Base-by-base conservation (phyloP, 2,329 filamentous ascomycete genomes). In the Fusarium hainanense region DNA sequence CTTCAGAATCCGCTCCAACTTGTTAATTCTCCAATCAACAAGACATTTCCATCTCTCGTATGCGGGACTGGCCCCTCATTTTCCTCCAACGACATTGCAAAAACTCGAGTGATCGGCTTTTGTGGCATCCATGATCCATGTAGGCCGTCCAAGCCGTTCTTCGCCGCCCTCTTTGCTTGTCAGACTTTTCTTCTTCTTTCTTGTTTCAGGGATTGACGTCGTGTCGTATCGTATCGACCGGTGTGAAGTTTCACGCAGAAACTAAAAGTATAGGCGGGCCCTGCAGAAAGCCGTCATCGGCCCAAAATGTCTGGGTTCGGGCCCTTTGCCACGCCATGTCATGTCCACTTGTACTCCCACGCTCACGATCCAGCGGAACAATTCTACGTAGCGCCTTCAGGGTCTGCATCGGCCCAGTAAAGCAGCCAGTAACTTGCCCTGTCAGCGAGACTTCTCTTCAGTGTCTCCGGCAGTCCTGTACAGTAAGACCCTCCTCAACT, bases 211-310 rank as follows among this genome's bases (percentile, higher is more conserved):
- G 50, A 54, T 69, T 54, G 63, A 44, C 42, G 58, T 47, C 32
- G 50, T 42, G 46, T 64, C 40, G 42, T 46, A 70, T 64, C 40
- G 42, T 46, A 70, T 51, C 23, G 32, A 42, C 49, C 49, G 54
- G 67, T 63, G 63, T 58, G 58, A 55, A 52, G 50, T 32, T 47
- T 54, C 43, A 42, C 21, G 12, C 25, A 41, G 23, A n/a, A 42
- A 52, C 23, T 25, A 10, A n/a, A 42, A n/a, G 34, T 42, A 18
- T 37, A 54, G 21, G 48, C 30, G 58, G 63, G 55, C 44, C 62
- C 43, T 49, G 40, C 34, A 41, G 44, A 65, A 54, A 67, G 64
- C 70, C 68, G 70, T 73, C 65, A 73, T 74, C 71, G 69, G 57
- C 55, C 51, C 54, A 60, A 58, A 40, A 21, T 46, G 57, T 56